Evolutionary conservation across 371 early-diverging fungal genomes (phyloP), one percentile per base, ranked within the genome.

Genomic region (Apophysomyces elegans): DNA sequence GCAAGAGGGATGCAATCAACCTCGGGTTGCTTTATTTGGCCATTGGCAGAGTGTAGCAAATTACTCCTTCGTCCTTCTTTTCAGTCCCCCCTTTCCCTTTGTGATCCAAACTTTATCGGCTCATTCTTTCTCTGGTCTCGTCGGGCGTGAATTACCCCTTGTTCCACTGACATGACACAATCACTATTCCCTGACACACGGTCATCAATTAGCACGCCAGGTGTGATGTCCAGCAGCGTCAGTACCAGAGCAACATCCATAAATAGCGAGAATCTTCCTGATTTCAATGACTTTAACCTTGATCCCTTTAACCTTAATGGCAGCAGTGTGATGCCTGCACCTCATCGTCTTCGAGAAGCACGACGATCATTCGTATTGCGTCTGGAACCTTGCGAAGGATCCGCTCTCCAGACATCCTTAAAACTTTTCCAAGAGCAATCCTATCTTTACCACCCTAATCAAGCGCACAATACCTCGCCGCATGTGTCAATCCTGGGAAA

Each of bases 211-310:
- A 61, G 62, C 37, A 67, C 62, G 9, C 61, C 37, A 4, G 60
- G 47, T 21, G 47, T 38, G 50, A 50, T 67, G 39, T 59, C 46
- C 9, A 65, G 65, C 39, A 65, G 37, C 26, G 58, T 59, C 38
- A 67, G 67, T 57, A 67, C 67, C 5, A 46, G 62, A 26, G 62
- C 62, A 9, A 61, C 67, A 2, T 62, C 62, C 5, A 61, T 58
- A 14, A 32, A 41, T 16, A 56, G 62, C 57, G 59, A 54, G 13
- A 47, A 64, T 35, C 62, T 71, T 14, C 71, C 67, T 45, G 62
- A 67, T 44, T 72, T 72, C 60, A 64, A 57, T 1, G 72, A 72
- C 12, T 72, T 72, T 56, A 63, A 59, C 43, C 61, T 72, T 36
- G 62, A 72, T 56, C 72, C 72, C 12, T 65, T 72, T 44, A 54